Evolutionary conservation across 1,284 basidiomycete genomes (phyloP), one percentile per base, ranked within the genome.

Genomic region (Leccinum insigne): DNA sequence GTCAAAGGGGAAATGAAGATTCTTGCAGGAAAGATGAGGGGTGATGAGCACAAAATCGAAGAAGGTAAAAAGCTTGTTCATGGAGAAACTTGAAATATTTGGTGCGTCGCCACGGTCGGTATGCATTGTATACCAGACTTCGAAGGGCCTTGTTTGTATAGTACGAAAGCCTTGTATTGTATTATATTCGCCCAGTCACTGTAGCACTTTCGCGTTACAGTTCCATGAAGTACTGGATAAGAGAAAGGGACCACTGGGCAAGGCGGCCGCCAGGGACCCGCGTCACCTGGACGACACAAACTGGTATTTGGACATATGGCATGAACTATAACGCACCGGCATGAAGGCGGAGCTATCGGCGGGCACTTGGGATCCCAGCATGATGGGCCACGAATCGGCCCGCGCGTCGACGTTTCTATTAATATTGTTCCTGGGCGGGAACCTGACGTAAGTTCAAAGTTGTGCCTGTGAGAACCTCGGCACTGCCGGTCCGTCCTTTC

Each of bases 1-100:
- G 76, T 83, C 57, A 81, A 77, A 70, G 82, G 81, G 18, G 81
- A 83, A 71, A 81, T 80, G 68, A 82, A 80, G 73, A 72, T 82
- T 35, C 67, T 83, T 23, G 73, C 80, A 26, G 81, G 81, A 4
- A 83, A 80, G 72, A 70, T 83, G 63, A 81, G 79, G 54, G 73
- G 80, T 29, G 78, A 81, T 65, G 75, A 74, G 11, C 74, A 74
- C 16, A 83, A 80, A 71, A 76, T 82, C 23, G 77, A 80, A 64
- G 76, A 79, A 68, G 81, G 81, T 2, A 78, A 77, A 72, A 73
- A 62, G 63, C 63, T 81, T 40, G 49, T 77, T 8, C 76, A 76
- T 2, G 74, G 75, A 18, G 64, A 69, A 32, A 47, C 54, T 42
- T 77, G 60, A 77, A 63, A 60, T 56, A 11, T 13, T 32, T 58